Percentiles rank a stretch among this genome's conserved stretches.
phyloP scores from a whole-genome alignment of 2,329 filamentous ascomycete species.

The Cladosporium phlei region DNA sequence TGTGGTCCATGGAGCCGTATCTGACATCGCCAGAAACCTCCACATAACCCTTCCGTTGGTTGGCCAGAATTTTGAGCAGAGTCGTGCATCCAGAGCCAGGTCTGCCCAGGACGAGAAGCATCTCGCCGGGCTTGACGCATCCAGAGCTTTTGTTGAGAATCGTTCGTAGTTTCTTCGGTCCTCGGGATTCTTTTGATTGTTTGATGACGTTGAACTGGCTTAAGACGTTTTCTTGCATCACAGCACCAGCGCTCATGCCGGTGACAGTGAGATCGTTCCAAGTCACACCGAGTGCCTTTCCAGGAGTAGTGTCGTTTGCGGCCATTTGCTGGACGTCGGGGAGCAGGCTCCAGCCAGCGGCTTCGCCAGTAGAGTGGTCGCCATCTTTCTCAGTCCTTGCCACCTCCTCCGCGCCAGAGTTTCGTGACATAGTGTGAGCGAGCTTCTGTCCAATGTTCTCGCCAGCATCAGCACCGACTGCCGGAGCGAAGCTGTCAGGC shows the following conservation, averaged over 20 bases:
- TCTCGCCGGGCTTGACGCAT: slow-evolving; percentile 44
- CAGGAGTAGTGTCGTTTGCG: slow-evolving; percentile 6
- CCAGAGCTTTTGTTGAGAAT: slow-evolving; percentile 54
- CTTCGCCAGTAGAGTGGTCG: slow-evolving; percentile 6
- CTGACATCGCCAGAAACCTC: slow-evolving; percentile 54
- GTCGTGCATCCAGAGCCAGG: slow-evolving; percentile 54
- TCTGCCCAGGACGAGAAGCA: slow-evolving; percentile 28
- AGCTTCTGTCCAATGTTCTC: slow-evolving; percentile 12
- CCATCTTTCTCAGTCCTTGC: slow-evolving; percentile 34
- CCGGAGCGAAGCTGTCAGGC: slow-evolving; percentile 11
- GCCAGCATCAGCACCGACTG: slow-evolving; percentile 11
- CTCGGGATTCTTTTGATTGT: slow-evolving; percentile 28
- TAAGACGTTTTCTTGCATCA: slow-evolving; percentile 11
- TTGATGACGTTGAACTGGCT: slow-evolving; percentile 12
- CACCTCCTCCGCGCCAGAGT: slow-evolving; percentile 44
- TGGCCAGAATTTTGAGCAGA: slow-evolving; percentile 64
- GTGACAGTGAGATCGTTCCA: slow-evolving; percentile 57
- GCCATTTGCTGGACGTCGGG: slow-evolving; percentile 1
- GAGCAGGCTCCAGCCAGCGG: slow-evolving; percentile 9
- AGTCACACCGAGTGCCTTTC: slow-evolving; percentile 52
- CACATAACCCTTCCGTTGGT: slow-evolving; percentile 46
- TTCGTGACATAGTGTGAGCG: slow-evolving; percentile 31
- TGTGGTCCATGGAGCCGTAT: slow-evolving; percentile 46
- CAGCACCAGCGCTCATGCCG: slow-evolving; percentile 5
- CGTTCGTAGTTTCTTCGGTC: slow-evolving; percentile 25